phyloP scores from a whole-genome alignment of 306 rosid species.

The Lathyrus aphaca region DNA sequence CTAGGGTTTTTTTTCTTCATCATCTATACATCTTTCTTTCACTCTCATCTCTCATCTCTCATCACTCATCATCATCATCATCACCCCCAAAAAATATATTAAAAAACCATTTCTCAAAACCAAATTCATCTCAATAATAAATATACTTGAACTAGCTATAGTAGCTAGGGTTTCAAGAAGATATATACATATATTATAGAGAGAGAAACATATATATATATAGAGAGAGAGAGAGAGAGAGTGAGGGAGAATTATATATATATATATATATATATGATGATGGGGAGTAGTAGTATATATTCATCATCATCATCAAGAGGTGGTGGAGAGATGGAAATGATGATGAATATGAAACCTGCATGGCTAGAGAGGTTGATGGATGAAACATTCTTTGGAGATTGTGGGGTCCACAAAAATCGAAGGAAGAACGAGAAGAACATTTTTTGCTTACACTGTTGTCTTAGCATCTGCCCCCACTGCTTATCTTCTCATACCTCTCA shows the following conservation, averaged over 20 bases:
- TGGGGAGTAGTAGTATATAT: constrained; percentile 12
- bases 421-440: constrained; percentile 98
- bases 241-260: background rate
- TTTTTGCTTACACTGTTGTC: constrained; percentile 89
- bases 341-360: constrained; percentile 67
- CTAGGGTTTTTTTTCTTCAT: constrained; percentile 51
- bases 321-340: constrained; percentile 39
- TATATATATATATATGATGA: constrained; percentile 25
- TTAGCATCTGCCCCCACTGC: constrained; percentile 93
- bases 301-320: constrained; percentile 35
- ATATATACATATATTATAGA: too few species aligned
- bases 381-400: constrained; percentile 88
- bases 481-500: constrained; percentile 74
- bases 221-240: background rate
- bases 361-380: constrained; percentile 81
- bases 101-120: constrained; percentile 25
- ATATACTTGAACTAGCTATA: background rate
- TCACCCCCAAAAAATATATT: background rate
- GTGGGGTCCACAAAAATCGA: constrained; percentile 80
- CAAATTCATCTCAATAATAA: constrained; percentile 1
- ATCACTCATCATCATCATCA: background rate
- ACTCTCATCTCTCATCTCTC: background rate
- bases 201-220: background rate
- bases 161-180: constrained; percentile 9
- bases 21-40: background rate